phyloP scores from a whole-genome alignment of 1,139 yeast species.

The Candida glucosophila region DNA sequence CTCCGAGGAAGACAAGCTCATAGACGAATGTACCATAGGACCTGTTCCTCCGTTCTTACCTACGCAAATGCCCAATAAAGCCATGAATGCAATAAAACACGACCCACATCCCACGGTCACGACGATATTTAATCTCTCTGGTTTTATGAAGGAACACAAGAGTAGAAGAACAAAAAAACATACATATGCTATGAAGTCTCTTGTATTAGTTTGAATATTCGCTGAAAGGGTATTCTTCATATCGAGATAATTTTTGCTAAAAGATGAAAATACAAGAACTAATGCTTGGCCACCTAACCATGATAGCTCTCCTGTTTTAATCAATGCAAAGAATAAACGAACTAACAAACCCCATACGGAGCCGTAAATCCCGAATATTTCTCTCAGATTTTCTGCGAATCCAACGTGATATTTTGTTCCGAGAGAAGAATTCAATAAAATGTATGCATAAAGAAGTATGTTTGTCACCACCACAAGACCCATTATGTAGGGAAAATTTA shows the following conservation, averaged over 20 bases:
- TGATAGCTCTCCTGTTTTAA: conserved; percentile 13
- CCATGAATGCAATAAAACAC: conserved; percentile 9
- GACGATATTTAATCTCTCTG: conserved; percentile 11
- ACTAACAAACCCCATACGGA: conserved; percentile 10
- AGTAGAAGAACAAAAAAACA: conserved; percentile 11
- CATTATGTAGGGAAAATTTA: conserved; percentile 12
- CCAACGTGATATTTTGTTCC: conserved; percentile 15
- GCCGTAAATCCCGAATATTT: conserved; percentile 14
- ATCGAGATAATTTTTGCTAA: conserved; percentile 8
- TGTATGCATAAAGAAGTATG: conserved; percentile 9
- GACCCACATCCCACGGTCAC: conserved; percentile 4
- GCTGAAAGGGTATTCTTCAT: conserved; percentile 9
- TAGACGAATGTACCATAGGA: conserved; percentile 6
- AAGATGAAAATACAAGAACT: conserved; percentile 8
- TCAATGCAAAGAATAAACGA: conserved; percentile 10
- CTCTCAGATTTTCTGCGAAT: conserved; percentile 13
- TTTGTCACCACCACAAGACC: conserved; percentile 13
- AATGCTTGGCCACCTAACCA: conserved; percentile 12
- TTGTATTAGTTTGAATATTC: conserved; percentile 8
- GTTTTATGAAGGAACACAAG: conserved; percentile 9
- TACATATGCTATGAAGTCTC: conserved; percentile 13
- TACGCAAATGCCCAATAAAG: conserved; percentile 7
- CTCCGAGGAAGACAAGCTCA: conserved; percentile 2
- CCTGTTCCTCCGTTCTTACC: conserved; percentile 11
- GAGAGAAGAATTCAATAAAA: conserved; percentile 13